These are phyloP conservation scores for Fusarium keratoplasticum DNA, from an alignment of 2,329 filamentous ascomycete genomes.

Conservation along the genomic window DNA sequence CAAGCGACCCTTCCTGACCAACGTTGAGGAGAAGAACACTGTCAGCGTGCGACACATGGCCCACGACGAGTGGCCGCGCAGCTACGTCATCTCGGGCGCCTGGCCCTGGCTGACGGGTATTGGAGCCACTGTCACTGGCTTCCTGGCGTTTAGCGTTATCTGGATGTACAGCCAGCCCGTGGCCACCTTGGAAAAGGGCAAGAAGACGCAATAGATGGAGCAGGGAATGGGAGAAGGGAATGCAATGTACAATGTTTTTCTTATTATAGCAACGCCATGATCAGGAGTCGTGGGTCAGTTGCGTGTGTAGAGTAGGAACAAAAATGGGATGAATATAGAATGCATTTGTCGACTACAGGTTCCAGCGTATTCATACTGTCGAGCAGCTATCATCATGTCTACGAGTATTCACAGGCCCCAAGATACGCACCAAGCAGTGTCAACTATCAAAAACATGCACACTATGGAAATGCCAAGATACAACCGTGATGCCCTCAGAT, in stretches of 20 bases:
- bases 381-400: background rate
- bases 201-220: conserved; percentile 60
- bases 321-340: conserved; percentile 39
- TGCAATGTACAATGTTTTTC: conserved; percentile 30
- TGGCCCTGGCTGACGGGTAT: conserved; percentile 97
- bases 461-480: conserved; percentile 10
- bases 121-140: conserved; percentile 84
- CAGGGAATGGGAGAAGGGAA: conserved; percentile 28
- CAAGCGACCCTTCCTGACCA: conserved; percentile 91
- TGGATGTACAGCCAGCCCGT: conserved; percentile 81
- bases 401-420: background rate
- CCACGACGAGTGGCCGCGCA: conserved; percentile 95
- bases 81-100: conserved; percentile 87
- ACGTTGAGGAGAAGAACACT: conserved; percentile 92
- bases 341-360: conserved; percentile 28
- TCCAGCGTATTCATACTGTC: background rate
- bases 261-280: conserved; percentile 8
- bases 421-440: background rate
- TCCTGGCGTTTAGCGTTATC: conserved; percentile 84
- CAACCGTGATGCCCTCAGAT: conserved; percentile 60
- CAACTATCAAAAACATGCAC: background rate
- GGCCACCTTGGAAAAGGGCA: conserved; percentile 47
- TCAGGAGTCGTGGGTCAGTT: conserved; percentile 20
- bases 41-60: conserved; percentile 97
- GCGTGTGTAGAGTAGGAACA: conserved; percentile 34